Base-by-base conservation (phyloP, 2,329 filamentous ascomycete genomes). In the Daldinia eschscholtzii region DNA sequence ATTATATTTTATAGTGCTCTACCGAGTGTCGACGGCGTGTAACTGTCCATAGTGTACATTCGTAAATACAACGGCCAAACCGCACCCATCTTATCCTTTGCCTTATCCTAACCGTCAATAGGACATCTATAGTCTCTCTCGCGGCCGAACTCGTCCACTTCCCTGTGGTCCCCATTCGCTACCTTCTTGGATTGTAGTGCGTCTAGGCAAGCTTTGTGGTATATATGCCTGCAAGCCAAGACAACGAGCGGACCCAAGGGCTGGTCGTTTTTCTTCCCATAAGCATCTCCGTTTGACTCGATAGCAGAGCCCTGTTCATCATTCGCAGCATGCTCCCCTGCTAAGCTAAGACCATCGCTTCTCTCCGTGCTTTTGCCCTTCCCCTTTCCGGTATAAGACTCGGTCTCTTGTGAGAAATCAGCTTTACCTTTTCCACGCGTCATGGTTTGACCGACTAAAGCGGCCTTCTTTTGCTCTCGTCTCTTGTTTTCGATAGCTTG, bases 201-300 rank as follows among this genome's bases (percentile, higher is more conserved):
- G 76, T 95, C 92, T 42, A 92, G 81, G 76, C 91, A 94, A 28
- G 81, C 83, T 76, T 89, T 85, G 80, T 93, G 91, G 74, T 91
- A 92, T 18, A 92, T 87, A 78, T 93, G 91, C 62, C 90, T 84
- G 77, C 91, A 93, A 23, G 90, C 90, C 74, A 93, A 81, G 56
- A 93, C 86, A 9, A 92, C 88, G 59, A 93, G 78, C 48, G 89
- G 85, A 7, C 89, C 91, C 18, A 91, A 83, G n/a, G 86, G 81
- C 55, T 85, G 66, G 33, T 83, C 78, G 79, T 80, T 67, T 73
- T 80, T 41, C 68, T 75, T 39, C 77, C 78, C 72, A 78, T 75
- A 68, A 72, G 74, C 28, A 66, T 78, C 61, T 76, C 80, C 67
- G 81, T 77, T 65, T 78, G 77, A 4, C n/a, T 60, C 67, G 28